These are phyloP conservation scores for Phytophthora cryptogea DNA, from an alignment of 352 stramenopile species.

Conservation along the genomic window DNA sequence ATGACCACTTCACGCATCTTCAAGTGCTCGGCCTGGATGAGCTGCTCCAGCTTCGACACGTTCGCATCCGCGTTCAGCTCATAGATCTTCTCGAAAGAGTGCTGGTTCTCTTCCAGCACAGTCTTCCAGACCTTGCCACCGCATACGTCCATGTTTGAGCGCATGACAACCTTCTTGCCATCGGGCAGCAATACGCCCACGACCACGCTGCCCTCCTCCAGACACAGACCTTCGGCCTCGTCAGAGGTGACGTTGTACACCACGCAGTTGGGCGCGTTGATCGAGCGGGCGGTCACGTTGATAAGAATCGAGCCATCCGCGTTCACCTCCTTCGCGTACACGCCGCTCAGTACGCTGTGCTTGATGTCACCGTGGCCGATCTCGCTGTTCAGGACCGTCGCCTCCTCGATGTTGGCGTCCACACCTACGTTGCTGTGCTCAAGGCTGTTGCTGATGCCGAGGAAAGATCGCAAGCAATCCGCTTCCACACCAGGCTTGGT, in stretches of 20 bases:
- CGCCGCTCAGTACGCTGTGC: conserved; percentile 89
- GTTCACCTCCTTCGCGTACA: conserved; percentile 90
- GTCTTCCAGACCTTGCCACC: conserved; percentile 95
- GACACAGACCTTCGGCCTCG: conserved; percentile 86
- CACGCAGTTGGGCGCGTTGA: conserved; percentile 94
- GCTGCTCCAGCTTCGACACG: conserved; percentile 84
- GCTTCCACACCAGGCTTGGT: conserved; percentile 84
- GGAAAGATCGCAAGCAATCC: conserved; percentile 77
- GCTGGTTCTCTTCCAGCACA: conserved; percentile 90
- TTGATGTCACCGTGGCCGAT: conserved; percentile 70
- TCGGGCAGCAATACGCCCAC: conserved; percentile 93
- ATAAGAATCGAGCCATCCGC: conserved; percentile 97
- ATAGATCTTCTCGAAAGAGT: conserved; percentile 96
- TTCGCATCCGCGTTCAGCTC: conserved; percentile 92
- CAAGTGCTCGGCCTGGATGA: conserved; percentile 82
- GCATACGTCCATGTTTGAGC: conserved; percentile 92
- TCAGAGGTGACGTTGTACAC: conserved; percentile 98
- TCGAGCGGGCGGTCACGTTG: conserved; percentile 97
- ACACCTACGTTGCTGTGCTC: conserved; percentile 79
- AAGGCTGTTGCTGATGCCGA: conserved; percentile 78
- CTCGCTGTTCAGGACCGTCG: conserved; percentile 83
- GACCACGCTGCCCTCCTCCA: conserved; percentile 93
- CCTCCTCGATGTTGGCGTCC: conserved; percentile 56
- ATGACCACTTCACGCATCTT: conserved; percentile 80
- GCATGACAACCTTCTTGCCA: conserved; percentile 93